These are phyloP conservation scores for Jaltomata sinuosa DNA, from an alignment of 257 asterid species.

Conservation along the genomic window DNA sequence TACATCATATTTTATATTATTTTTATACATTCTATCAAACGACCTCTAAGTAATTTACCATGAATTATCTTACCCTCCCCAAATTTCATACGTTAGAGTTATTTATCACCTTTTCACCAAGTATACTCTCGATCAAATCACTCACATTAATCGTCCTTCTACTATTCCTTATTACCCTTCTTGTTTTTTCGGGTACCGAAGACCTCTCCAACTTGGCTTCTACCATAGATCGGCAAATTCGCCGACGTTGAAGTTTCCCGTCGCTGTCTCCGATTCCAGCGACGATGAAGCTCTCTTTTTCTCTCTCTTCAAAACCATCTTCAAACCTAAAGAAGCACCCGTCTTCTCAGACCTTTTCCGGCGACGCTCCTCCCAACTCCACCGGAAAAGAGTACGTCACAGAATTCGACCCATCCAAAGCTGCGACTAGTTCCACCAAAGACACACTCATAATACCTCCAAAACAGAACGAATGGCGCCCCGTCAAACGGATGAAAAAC, in stretches of 20 bases:
- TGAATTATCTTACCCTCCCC: too few species aligned
- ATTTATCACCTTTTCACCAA: neutral
- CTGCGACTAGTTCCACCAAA: conserved; percentile 19
- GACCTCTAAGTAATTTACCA: too few species aligned
- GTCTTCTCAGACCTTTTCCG: conserved; percentile 8
- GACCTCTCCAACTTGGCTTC: neutral
- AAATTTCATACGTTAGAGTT: too few species aligned
- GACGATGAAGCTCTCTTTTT: conserved; percentile 63
- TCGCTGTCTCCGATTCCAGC: neutral
- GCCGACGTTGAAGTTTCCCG: neutral
- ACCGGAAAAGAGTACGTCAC: conserved; percentile 30
- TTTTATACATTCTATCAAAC: too few species aligned
- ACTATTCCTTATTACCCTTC: neutral
- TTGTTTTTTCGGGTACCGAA: neutral
- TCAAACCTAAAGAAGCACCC: conserved; percentile 31
- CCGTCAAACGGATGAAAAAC: conserved; percentile 49
- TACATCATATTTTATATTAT: too few species aligned
- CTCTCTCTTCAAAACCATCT: conserved; percentile 43
- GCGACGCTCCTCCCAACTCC: conserved; percentile 4
- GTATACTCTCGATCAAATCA: neutral
- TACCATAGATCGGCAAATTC: neutral
- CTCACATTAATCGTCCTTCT: neutral
- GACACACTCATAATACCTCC: conserved; percentile 36
- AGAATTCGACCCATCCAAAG: conserved; percentile 50
- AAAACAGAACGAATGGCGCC: conserved; percentile 54